Base-by-base conservation (phyloP, 371 early-diverging fungal genomes). In the Mucor plumbeus region DNA sequence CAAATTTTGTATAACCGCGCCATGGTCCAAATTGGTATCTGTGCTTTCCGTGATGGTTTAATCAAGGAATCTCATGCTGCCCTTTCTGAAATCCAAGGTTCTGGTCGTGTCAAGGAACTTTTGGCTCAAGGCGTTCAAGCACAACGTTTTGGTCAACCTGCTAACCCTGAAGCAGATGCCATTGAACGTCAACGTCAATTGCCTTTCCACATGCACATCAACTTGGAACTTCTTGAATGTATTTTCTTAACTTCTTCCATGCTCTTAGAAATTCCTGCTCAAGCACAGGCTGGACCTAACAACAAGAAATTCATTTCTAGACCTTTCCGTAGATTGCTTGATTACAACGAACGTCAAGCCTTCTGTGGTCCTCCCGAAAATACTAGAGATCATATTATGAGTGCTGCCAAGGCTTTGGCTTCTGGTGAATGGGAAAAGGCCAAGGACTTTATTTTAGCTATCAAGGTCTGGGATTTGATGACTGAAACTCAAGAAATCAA, bases 191-290 rank as follows among this genome's bases (percentile, higher is more conserved):
- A 91, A 82, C 89, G 97, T 59, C 96, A 94, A 86, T 85, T 99
- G 71, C 99, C 98, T 26, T 97, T 97, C 94, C 97, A 97, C 85
- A 95, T 97, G 95, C 97, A 97, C 86, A 96, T 99, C 83, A 97
- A 98, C 86, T 81, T 97, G 69, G 99, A 99, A 79, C 88, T 99
- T 33, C 80, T 99, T 48, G 99, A 99, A 86, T 97, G 95, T 77
- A 94, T 95, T 36, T 97, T 95, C 82, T 83, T 98, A 77, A 94
- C 95, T 9, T 91, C 92, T 74, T 93, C 95, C 26, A 96, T 99
- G 97, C 86, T 99, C 43, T 81, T 98, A 61, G 99, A 99, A 81
- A 92, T 99, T 69, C 99, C 99, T 43, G 88, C 88, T 75, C 95
- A 97, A 90, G 98, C 98, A 17, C 84, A 90, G 73, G 89, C 94